phyloP scores from a whole-genome alignment of 176 grass and related monocot species.

The Rhynchospora breviuscula region DNA sequence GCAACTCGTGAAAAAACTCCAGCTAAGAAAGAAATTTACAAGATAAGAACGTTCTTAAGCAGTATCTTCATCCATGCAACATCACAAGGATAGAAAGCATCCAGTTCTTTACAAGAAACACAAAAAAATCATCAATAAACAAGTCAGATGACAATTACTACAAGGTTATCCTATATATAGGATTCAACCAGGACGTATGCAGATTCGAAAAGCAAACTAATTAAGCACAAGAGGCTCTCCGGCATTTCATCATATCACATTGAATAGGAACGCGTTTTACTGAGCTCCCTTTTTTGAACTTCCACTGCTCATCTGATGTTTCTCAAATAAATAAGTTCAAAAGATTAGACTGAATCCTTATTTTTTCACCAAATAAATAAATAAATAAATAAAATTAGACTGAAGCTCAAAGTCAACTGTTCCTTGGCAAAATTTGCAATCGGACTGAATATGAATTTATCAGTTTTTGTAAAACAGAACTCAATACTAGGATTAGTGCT shows the following conservation, averaged over 20 bases:
- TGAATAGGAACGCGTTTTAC: neutral
- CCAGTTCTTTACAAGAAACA: neutral
- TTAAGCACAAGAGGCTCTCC: constrained; percentile 26
- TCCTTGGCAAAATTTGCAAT: neutral
- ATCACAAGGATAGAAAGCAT: neutral
- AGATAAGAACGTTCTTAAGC: neutral
- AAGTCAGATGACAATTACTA: neutral
- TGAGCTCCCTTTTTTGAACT: constrained; percentile 17
- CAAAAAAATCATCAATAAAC: neutral
- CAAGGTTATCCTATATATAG: neutral
- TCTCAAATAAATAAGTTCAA: constrained; percentile 6
- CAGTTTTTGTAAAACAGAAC: neutral
- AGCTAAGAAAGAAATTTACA: neutral
- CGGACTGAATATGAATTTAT: neutral
- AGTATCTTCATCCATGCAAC: neutral
- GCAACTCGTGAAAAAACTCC: neutral
- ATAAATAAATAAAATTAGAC: neutral
- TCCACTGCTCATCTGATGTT: neutral
- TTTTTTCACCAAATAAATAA: neutral
- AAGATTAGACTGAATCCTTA: too few relatives aligned
- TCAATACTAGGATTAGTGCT: neutral
- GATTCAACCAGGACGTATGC: constrained; percentile 4
- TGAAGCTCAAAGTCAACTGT: neutral
- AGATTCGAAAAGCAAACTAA: neutral
- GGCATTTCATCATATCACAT: neutral